Percentiles rank a stretch among this genome's conserved stretches.
phyloP scores from a whole-genome alignment of 2,329 filamentous ascomycete genomes.

The Claviceps sp. region DNA sequence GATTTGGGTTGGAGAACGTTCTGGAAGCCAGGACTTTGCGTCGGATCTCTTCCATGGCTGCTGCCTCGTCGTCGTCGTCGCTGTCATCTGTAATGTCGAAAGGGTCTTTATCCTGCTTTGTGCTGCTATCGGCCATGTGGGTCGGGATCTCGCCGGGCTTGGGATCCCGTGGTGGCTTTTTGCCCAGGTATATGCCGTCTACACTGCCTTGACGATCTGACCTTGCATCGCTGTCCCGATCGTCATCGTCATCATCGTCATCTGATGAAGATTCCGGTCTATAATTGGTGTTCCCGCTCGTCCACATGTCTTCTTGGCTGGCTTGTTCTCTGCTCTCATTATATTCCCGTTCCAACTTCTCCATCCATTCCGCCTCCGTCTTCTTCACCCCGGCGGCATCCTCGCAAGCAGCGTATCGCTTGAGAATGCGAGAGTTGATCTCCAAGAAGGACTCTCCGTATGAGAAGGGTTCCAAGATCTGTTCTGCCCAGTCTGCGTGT shows the following conservation, averaged over 20 bases:
- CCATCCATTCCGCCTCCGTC: conserved; percentile 78
- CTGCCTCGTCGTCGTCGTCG: conserved; percentile 37
- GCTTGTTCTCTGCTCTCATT: conserved; percentile 60
- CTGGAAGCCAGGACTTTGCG: conserved; percentile 85
- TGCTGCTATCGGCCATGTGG: conserved; percentile 9
- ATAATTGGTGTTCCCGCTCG: conserved; percentile 77
- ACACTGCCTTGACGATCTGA: conserved; percentile 25
- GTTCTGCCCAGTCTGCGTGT: conserved; percentile 77
- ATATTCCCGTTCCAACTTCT: conserved; percentile 81
- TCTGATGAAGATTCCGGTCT: conserved; percentile 40
- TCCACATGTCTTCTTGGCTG: conserved; percentile 71
- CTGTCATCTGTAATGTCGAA: conserved; percentile 76
- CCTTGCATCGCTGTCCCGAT: conserved; percentile 25
- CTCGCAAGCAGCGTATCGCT: conserved; percentile 70
- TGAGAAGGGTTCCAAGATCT: conserved; percentile 69
- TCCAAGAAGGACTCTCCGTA: conserved; percentile 83
- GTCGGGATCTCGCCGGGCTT: conserved; percentile 4
- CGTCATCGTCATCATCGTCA: conserved; percentile 35
- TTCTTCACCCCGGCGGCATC: conserved; percentile 74
- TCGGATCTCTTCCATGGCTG: conserved; percentile 82
- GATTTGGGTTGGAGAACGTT: conserved; percentile 48
- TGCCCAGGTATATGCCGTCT: conserved; percentile 49
- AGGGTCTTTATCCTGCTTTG: conserved; percentile 44
- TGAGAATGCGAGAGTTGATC: conserved; percentile 75
- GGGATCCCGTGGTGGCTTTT: conserved; percentile 28